Evolutionary conservation across 2,329 filamentous ascomycete genomes (phyloP), one percentile per base, ranked within the genome.

Genomic region (Coleophoma eucalyptorum): DNA sequence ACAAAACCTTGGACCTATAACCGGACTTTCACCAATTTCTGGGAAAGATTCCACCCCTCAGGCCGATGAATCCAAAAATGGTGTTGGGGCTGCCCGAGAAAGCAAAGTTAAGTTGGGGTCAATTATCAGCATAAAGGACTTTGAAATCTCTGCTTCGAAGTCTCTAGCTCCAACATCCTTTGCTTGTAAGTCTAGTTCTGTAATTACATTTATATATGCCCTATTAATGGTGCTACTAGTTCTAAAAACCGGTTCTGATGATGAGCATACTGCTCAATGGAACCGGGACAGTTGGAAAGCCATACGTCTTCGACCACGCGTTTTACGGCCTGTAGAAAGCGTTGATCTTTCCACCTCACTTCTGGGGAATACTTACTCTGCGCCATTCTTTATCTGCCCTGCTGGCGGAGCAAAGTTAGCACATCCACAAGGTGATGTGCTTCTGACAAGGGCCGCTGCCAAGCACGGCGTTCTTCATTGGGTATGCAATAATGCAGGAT

Each of bases 311-410:
- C 21, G 56, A 18, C 53, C 53, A 18, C 50, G 53, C n/a, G 21
- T 55, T 45, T 40, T 55, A 13, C 34, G 38, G 5, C 46, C 46
- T 8, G 34, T 55, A 12, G 16, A 42, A 15, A 21, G n/a, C 3
- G 38, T 55, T 11, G 37, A 50, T 26, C 41, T 40, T 12, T 50
- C 47, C 5, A 48, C 41, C 15, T 35, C 43, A 11, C 45, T 55
- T 5, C 46, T 55, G 4, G 53, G 50, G 3, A 42, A 20, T 18
- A 37, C 47, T 4, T 52, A 40, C 20, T 18, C 46, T 13, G 31
- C 43, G 6, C 53, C 53, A 13, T 52, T 53, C 19, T 53, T 52
- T 31, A 55, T 55, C 18, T 37, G 32, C 45, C 50, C 53, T 3
- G 43, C 48, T 16, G 53, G 53, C 19, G 46, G 40, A 15, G 50